phyloP scores from a whole-genome alignment of 1,284 basidiomycete genomes.

The Cystobasidiaceae sp. region DNA sequence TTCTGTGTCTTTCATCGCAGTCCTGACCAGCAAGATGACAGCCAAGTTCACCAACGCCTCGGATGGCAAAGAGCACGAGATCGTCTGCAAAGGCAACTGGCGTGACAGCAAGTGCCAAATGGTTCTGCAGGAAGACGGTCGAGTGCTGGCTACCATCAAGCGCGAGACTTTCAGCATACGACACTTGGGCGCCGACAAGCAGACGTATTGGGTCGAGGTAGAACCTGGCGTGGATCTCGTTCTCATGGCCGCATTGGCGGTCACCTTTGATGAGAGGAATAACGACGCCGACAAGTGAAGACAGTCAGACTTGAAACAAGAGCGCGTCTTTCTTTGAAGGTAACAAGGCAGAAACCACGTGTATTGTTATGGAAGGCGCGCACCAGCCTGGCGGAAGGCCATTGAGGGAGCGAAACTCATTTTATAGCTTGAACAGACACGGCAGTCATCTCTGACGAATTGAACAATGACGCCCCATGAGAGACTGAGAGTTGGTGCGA shows the following conservation, averaged over 20 bases:
- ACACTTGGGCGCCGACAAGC: constrained; percentile 44
- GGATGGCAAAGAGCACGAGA: constrained; percentile 36
- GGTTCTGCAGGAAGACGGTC: constrained; percentile 33
- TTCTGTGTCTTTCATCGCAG: constrained; percentile 30
- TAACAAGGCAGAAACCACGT: no score
- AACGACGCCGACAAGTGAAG: constrained; percentile 40
- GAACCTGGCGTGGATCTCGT: constrained; percentile 50
- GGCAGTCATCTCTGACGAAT: no score
- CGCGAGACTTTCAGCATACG: constrained; percentile 43
- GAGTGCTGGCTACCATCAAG: constrained; percentile 44
- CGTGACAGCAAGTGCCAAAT: constrained; percentile 15
- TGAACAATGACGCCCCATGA: no score
- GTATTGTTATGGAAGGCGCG: no score
- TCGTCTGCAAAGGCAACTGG: constrained; percentile 36
- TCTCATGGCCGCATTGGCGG: constrained; percentile 49
- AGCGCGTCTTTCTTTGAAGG: no score
- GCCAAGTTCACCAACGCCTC: constrained; percentile 43
- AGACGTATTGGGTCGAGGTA: constrained; percentile 44
- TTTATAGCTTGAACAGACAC: no score
- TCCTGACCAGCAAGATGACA: constrained; percentile 44
- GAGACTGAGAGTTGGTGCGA: no score
- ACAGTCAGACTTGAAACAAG: no score
- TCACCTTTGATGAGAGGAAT: constrained; percentile 49
- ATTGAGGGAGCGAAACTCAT: no score
- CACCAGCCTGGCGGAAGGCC: no score